Conservation (phyloP, 139 green algal species). For the Chlamydomonas sphaeroides region DNA sequence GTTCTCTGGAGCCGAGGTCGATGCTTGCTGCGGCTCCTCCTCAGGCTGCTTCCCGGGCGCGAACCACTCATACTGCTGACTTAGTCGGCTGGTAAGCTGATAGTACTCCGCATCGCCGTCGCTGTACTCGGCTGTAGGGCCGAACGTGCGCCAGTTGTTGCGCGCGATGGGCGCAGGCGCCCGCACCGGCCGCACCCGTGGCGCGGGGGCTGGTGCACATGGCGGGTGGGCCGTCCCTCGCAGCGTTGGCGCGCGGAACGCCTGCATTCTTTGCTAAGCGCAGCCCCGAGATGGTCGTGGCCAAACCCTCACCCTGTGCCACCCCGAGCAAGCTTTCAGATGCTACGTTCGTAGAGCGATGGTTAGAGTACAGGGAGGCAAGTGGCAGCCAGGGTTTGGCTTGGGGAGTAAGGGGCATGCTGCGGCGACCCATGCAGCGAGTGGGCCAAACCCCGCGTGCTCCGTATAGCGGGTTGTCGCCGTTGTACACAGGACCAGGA, state of each 20-base stretch:
- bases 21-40: slow-evolving; percentile 28
- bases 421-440: too few relatives aligned
- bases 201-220: neutral
- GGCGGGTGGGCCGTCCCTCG: neutral
- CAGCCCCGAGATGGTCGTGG: too few relatives aligned
- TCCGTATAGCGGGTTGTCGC: too few relatives aligned
- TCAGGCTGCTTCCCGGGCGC: slow-evolving; percentile 36
- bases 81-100: slow-evolving; percentile 49
- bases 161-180: neutral
- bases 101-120: slow-evolving; percentile 71
- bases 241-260: slow-evolving; percentile 13
- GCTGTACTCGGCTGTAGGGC: slow-evolving; percentile 47
- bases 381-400: too few relatives aligned
- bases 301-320: too few relatives aligned
- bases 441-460: too few relatives aligned
- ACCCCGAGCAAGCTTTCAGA: too few relatives aligned
- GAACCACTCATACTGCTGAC: slow-evolving; percentile 67
- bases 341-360: too few relatives aligned
- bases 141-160: slow-evolving; percentile 64
- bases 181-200: neutral
- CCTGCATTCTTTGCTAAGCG: too few relatives aligned
- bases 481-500: too few relatives aligned
- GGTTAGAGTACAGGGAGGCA: too few relatives aligned
- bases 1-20: neutral
- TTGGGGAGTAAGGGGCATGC: too few relatives aligned